These are phyloP conservation scores for Caloboletus inedulis DNA, from an alignment of 1,284 basidiomycete genomes.

Conservation along the genomic window DNA sequence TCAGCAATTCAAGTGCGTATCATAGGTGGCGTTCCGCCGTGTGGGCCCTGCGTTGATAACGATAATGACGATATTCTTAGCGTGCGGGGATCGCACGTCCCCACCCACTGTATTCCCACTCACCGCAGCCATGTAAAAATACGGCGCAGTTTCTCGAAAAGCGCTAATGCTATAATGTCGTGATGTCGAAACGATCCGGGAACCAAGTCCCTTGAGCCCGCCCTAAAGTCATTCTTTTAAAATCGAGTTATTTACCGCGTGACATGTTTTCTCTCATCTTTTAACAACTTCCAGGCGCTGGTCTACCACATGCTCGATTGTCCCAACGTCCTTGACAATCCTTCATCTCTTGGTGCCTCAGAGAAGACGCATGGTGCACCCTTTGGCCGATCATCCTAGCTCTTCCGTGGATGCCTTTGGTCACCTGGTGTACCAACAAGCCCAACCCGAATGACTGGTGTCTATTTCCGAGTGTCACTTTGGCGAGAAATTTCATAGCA, in stretches of 20 bases:
- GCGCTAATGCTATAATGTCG: no score
- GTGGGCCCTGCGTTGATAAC: background rate
- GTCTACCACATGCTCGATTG: conserved; percentile 58
- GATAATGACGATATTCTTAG: conserved; percentile 1
- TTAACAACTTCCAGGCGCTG: conserved; percentile 60
- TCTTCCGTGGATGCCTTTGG: conserved; percentile 45
- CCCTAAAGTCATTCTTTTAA: conserved; percentile 39
- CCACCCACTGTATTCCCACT: background rate
- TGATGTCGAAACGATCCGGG: background rate
- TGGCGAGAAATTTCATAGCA: background rate
- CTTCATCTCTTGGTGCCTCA: conserved; percentile 57
- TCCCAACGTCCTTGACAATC: conserved; percentile 37
- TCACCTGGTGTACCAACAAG: conserved; percentile 66
- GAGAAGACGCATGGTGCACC: conserved; percentile 47
- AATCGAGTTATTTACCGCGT: background rate
- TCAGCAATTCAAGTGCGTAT: background rate
- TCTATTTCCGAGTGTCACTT: no score
- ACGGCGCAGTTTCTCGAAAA: no score
- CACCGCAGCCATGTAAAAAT: background rate
- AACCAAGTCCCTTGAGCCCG: conserved; percentile 26
- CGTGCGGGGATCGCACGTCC: background rate
- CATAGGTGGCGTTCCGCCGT: background rate
- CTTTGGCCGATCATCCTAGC: conserved; percentile 59
- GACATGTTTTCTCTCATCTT: conserved; percentile 45
- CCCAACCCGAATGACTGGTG: background rate